Evolutionary conservation across 768 basidiomycete species (phyloP), one percentile per base, ranked within the genome.

Genomic region (Cystobasidium ongulense): DNA sequence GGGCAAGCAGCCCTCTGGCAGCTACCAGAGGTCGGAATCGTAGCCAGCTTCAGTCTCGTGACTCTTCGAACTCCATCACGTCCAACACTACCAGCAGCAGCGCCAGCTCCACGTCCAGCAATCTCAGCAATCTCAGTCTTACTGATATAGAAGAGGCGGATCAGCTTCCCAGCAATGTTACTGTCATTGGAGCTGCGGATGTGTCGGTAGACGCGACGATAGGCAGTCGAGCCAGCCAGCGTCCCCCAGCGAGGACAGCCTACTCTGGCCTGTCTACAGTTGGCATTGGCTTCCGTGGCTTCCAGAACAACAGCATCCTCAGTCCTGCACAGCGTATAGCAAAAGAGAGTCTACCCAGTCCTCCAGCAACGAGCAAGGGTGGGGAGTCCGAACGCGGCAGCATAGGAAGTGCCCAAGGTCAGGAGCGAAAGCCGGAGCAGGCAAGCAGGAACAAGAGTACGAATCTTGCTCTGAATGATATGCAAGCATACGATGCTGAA

Each of bases 311-410:
- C n/a, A n/a, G n/a, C 29, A 38, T 46, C 5, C 68, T 71, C 18
- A 57, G 53, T 59, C n/a, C 53, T 36, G 68, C 68, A 23, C 68
- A 71, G 33, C 23, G 68, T 15, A 31, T 71, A n/a, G 68, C 68
- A 23, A 71, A 71, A 36, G 68, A 71, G 4, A 57, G 53, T n/a
- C 68, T 71, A 10, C 68, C 68, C 7, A 35, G 33, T 59, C 68
- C 68, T 31, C 68, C 68, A 1, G 52, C 68, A 3, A 71, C 68
- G 35, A 39, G 21, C 53, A 71, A 38, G 35, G 41, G 36, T 7
- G 68, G 53, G 7, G 68, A 59, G 38, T 71, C 68, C 10, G 68
- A 71, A 43, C 35, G 36, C 5, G 68, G 68, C 18, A 71, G 68
- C 54, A 71, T 71, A 3, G 68, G 68, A 29, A 71, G 68, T 36